Evolutionary conservation across 208 protist species (phyloP).

Genomic region (Acanthamoeba quina): DNA sequence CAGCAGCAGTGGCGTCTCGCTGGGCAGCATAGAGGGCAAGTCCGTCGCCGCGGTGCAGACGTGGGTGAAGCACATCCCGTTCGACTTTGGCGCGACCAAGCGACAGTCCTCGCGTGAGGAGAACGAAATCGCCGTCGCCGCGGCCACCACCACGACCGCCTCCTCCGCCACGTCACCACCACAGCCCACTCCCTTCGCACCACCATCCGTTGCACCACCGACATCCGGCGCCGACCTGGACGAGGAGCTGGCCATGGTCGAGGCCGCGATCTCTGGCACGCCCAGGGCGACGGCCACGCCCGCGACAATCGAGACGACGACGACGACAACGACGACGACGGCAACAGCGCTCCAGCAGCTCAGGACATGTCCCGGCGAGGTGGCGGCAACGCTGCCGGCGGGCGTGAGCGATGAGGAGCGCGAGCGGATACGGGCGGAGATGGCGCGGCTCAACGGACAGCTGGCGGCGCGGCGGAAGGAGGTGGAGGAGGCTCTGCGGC

Average conservation of each 20-base stretch:
- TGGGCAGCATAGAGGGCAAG: background rate
- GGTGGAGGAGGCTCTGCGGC: constrained; percentile 1
- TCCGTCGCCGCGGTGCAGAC: constrained; percentile 20
- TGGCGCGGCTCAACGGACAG: background rate
- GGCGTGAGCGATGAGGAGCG: background rate
- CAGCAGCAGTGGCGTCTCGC: background rate
- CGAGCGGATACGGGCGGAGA: background rate
- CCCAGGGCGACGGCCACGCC: background rate
- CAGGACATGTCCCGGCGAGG: too few species aligned
- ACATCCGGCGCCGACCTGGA: background rate
- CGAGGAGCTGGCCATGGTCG: constrained; percentile 18
- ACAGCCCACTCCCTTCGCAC: background rate
- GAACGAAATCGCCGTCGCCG: background rate
- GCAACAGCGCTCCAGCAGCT: too few species aligned
- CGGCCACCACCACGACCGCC: background rate
- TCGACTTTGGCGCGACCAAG: constrained; percentile 24
- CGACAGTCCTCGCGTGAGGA: background rate
- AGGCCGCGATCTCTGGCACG: background rate
- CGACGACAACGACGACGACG: background rate
- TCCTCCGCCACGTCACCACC: too few species aligned
- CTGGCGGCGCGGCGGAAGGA: background rate
- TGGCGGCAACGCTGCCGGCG: background rate
- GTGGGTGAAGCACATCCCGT: constrained; percentile 59
- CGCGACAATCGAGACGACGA: background rate
- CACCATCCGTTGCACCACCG: background rate